These are phyloP conservation scores for Colletotrichum abscissum DNA, from an alignment of 2,329 filamentous ascomycete species.

Conservation along the genomic window DNA sequence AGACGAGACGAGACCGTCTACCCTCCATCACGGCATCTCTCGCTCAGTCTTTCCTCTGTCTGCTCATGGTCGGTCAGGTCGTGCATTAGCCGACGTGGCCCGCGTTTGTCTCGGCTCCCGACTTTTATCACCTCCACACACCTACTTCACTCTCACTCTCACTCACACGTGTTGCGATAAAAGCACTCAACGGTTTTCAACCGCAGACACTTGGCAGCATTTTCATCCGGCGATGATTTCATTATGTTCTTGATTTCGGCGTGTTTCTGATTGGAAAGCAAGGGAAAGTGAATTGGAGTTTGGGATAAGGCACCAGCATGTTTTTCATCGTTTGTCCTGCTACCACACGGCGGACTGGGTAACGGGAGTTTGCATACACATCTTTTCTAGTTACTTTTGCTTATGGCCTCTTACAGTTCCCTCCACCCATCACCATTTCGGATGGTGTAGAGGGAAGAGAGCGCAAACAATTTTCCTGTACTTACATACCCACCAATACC, in stretches of 20 bases:
- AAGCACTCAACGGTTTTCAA: neutral
- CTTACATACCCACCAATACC: neutral
- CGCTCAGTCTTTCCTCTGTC: neutral
- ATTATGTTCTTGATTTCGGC: neutral
- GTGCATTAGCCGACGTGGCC: neutral
- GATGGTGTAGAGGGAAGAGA: neutral
- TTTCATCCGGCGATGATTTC: neutral
- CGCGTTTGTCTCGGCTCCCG: neutral
- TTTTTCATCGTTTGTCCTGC: neutral
- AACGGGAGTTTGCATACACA: neutral
- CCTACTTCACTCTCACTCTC: neutral
- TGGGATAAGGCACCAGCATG: neutral
- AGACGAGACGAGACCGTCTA: neutral
- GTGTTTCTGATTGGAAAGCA: neutral
- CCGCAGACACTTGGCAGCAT: neutral
- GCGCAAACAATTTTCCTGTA: neutral
- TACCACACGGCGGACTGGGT: neutral
- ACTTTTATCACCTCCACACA: neutral
- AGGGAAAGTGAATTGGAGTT: neutral
- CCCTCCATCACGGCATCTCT: neutral
- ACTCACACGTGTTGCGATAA: neutral
- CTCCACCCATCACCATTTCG: no score
- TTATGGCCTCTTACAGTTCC: no score
- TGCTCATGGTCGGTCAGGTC: neutral
- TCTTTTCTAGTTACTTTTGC: neutral